Conservation (phyloP, 768 basidiomycete genomes). For the Lactifluus volemus region DNA sequence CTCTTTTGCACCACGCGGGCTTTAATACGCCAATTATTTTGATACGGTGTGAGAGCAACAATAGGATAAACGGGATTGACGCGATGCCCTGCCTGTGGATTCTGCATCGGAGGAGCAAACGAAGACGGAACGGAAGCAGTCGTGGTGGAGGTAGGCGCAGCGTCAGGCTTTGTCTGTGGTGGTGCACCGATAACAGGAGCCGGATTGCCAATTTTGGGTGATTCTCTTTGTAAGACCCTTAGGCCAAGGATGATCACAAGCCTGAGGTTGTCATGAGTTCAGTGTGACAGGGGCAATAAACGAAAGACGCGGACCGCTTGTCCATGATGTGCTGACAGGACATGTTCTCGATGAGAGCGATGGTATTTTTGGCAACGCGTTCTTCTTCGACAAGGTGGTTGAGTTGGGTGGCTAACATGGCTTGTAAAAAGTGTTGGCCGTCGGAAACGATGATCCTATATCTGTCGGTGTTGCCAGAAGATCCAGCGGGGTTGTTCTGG, state of each 20-base stretch:
- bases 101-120: constrained; percentile 1
- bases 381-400: constrained; percentile 65
- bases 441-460: constrained; percentile 86
- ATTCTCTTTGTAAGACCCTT: constrained; percentile 41
- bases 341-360: constrained; percentile 65
- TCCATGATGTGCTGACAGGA: constrained; percentile 79
- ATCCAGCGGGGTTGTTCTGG: constrained; percentile 20
- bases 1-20: constrained; percentile 85
- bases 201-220: constrained; percentile 72
- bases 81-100: constrained; percentile 11
- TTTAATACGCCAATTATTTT: constrained; percentile 98
- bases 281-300: constrained; percentile 2
- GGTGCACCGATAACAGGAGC: constrained; percentile 23
- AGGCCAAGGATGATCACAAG: constrained; percentile 74
- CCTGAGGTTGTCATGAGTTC: constrained; percentile 31
- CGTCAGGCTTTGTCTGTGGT: constrained; percentile 16
- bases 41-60: constrained; percentile 90
- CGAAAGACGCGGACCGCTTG: constrained; percentile 51
- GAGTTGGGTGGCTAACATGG: constrained; percentile 91
- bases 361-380: constrained; percentile 50
- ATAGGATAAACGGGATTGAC: constrained; percentile 62
- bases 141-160: constrained; percentile 24
- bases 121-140: constrained; percentile 18
- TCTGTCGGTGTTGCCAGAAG: constrained; percentile 35
- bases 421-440: constrained; percentile 77